Evolutionary conservation across 495 filamentous ascomycete genomes (phyloP).

Genomic region (Penicillium chermesinum): DNA sequence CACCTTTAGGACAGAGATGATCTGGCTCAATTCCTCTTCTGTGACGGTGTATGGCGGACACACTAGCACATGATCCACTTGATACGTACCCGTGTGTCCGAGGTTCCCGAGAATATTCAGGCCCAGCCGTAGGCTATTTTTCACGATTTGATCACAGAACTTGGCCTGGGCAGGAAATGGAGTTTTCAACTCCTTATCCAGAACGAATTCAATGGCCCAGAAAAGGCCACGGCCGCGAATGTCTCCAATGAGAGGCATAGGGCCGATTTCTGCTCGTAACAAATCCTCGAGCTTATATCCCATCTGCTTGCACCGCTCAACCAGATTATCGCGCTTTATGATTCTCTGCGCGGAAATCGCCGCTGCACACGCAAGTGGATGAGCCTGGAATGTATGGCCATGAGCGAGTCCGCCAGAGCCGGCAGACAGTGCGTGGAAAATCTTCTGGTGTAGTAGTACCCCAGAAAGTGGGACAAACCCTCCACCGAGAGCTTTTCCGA

Average conservation of each 20-base stretch:
- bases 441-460: slow-evolving; percentile 27
- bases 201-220: slow-evolving; percentile 52
- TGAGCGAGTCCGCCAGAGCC: slow-evolving; percentile 45
- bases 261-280: slow-evolving; percentile 39
- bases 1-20: slow-evolving; percentile 32
- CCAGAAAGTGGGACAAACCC: slow-evolving; percentile 38
- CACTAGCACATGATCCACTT: slow-evolving; percentile 63
- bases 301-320: slow-evolving; percentile 48
- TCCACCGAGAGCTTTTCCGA: slow-evolving; percentile 38
- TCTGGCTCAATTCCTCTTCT: slow-evolving; percentile 44
- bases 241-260: slow-evolving; percentile 56
- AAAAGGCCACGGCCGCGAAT: slow-evolving; percentile 53
- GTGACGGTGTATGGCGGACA: slow-evolving; percentile 60
- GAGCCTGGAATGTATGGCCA: slow-evolving; percentile 51
- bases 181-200: slow-evolving; percentile 42
- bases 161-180: slow-evolving; percentile 30
- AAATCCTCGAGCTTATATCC: slow-evolving; percentile 44
- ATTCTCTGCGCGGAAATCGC: slow-evolving; percentile 57
- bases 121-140: slow-evolving; percentile 3
- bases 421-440: slow-evolving; percentile 26
- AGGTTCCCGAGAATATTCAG: slow-evolving; percentile 16
- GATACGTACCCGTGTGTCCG: slow-evolving; percentile 43
- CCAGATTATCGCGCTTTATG: slow-evolving; percentile 48
- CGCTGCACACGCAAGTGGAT: slow-evolving; percentile 55
- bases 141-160: slow-evolving; percentile 12